Percentiles rank a stretch among this genome's conserved stretches.
phyloP scores from a whole-genome alignment of 2,329 filamentous ascomycete species.

The Coniochaeta ligniaria region DNA sequence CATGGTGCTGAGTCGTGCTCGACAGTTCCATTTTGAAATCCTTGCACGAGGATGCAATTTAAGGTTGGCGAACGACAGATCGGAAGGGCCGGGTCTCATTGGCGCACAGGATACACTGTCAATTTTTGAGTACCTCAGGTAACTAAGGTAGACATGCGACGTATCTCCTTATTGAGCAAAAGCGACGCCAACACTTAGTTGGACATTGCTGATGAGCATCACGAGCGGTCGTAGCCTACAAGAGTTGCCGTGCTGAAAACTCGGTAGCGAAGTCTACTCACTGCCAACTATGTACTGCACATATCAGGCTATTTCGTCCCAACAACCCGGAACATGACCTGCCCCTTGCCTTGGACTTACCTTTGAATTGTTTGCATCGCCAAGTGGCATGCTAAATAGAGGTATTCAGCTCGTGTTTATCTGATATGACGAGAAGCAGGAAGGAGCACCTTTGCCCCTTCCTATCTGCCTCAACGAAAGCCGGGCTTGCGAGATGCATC shows the following conservation, averaged over 20 bases:
- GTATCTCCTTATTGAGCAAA: neutral
- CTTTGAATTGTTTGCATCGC: neutral
- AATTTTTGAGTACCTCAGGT: too few relatives aligned
- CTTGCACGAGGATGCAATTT: neutral
- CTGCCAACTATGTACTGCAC: neutral
- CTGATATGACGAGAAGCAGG: neutral
- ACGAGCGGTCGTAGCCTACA: too few relatives aligned
- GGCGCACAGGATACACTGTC: too few relatives aligned
- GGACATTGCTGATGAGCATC: neutral
- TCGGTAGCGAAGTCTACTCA: neutral
- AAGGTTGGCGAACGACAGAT: too few relatives aligned
- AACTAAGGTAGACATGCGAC: too few relatives aligned
- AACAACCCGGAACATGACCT: neutral
- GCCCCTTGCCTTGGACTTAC: neutral
- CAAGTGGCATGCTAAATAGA: neutral
- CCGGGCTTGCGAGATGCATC: too few relatives aligned
- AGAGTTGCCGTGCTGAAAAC: neutral
- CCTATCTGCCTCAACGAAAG: too few relatives aligned
- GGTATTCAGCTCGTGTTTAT: neutral
- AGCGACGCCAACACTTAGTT: neutral
- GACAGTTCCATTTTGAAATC: too few relatives aligned
- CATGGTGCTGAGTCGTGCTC: neutral
- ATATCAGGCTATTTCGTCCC: neutral
- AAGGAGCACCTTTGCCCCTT: neutral
- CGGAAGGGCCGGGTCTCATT: too few relatives aligned